phyloP scores from a whole-genome alignment of 2,329 filamentous ascomycete genomes.

The Tolypocladium sp. region DNA sequence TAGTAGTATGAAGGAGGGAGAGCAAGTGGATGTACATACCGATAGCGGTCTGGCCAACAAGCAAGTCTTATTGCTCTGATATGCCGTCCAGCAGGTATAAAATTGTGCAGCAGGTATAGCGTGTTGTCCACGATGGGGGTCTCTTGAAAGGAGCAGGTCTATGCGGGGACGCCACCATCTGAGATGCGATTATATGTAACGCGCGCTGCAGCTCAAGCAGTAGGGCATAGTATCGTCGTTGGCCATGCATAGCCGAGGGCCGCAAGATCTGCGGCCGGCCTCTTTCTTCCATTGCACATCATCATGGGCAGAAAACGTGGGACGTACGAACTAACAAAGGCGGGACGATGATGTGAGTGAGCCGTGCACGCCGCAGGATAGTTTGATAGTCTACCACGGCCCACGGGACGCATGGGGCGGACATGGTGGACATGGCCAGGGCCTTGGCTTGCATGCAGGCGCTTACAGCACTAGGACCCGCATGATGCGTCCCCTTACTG shows the following conservation, averaged over 20 bases:
- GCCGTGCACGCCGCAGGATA: neutral
- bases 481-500: neutral
- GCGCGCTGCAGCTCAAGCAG: neutral
- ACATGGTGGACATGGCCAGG: neutral
- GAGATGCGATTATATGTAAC: neutral
- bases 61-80: neutral
- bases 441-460: slow-evolving; percentile 3
- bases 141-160: neutral
- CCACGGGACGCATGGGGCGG: neutral
- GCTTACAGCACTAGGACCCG: slow-evolving; percentile 1
- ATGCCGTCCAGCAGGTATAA: neutral
- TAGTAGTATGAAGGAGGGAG: neutral
- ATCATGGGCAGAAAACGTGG: neutral
- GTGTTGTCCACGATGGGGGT: neutral
- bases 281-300: slow-evolving; percentile 7
- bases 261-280: slow-evolving; percentile 23
- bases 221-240: neutral
- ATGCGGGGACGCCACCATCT: slow-evolving; percentile 4
- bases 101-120: neutral
- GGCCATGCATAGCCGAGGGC: slow-evolving; percentile 27
- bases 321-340: neutral
- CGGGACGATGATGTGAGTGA: neutral
- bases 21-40: neutral
- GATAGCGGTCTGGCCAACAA: neutral
- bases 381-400: neutral